Base-by-base conservation (phyloP, 106 monocot species). In the Acanthochlamys bracteata region DNA sequence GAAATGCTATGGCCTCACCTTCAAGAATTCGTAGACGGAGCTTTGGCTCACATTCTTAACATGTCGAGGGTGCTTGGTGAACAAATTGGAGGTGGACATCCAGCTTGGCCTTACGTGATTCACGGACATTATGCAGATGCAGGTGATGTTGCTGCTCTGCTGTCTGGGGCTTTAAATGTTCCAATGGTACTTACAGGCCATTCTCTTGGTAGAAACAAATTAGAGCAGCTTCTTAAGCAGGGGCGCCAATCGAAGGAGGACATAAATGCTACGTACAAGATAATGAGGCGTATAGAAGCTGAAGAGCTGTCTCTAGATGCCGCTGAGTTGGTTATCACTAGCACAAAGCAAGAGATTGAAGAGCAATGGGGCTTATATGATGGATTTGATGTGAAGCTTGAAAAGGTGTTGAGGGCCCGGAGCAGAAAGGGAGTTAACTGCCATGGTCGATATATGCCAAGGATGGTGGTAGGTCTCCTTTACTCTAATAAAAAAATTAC, bases 161-260 rank as follows among this genome's bases (percentile, higher is more conserved):
- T 95, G 19, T 95, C 95, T 0, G 95, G 95, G 45, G 87, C 95
- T 17, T 59, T 95, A 22, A 95, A 90, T 67, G 90, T 95, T 16
- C 95, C 95, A 0, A 90, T 95, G 95, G 95, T 95, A 12, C 82
- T 95, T 12, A 95, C 95, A 0, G 87, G 90, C n/a, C 95, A 95
- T 61, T 95, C 95, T 1, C 75, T 95, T 39, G 95, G 95, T 41
- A 74, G 95, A 66, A 87, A 95, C 67, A 95, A 95, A 27, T 60
- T 95, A 27, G 87, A 95, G 27, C 95, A 95, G 65, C 86, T 95
- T 26, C 70, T 90, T 11, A 95, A 90, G 64, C 95, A 90, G 65
- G 95, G 90, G 17, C 57, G 95, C 3, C 82, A 84, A 69, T 87
- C 95, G 0, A 87, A 80, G 80, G 84, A 90, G 68, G 95, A 95